Conservation (phyloP, 176 grass and related monocot genomes). For the Musa schizocarpa region DNA sequence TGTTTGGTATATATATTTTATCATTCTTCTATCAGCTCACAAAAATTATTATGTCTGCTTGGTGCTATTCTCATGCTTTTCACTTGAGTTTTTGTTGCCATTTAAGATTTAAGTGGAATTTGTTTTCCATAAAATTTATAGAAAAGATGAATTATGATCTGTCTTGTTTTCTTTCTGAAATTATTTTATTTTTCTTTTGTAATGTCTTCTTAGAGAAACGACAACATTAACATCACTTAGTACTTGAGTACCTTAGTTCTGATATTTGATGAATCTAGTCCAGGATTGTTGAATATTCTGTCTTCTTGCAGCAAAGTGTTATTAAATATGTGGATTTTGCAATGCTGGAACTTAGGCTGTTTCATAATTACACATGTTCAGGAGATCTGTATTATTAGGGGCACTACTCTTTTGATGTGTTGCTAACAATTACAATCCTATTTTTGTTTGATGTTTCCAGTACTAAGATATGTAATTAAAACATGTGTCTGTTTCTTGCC, state of each 20-base stretch:
- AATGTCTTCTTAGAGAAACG: not conserved
- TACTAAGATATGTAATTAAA: not conserved
- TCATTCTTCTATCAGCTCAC: too few species aligned
- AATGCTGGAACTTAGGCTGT: too few species aligned
- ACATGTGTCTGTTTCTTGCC: not conserved
- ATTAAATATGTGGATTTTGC: too few species aligned
- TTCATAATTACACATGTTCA: not conserved
- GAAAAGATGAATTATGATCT: not conserved
- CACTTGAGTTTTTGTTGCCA: not conserved
- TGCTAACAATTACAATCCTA: not conserved
- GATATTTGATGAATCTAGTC: too few species aligned
- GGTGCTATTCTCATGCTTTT: too few species aligned
- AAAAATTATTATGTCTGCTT: too few species aligned
- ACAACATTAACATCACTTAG: not conserved
- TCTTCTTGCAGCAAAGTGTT: too few species aligned
- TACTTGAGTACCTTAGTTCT: not conserved
- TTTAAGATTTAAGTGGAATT: not conserved
- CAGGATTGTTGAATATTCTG: too few species aligned
- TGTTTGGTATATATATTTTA: too few species aligned
- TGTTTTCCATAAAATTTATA: not conserved
- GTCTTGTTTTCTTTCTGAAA: not conserved
- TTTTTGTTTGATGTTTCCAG: not conserved
- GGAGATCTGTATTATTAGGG: not conserved
- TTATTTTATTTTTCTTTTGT: not conserved
- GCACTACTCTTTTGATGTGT: not conserved